A percentile compares a stretch with the other conserved stretches of the same genome.
Evolutionary conservation across 495 filamentous ascomycete genomes (phyloP).

Genomic region (Sordaria brevicollis): DNA sequence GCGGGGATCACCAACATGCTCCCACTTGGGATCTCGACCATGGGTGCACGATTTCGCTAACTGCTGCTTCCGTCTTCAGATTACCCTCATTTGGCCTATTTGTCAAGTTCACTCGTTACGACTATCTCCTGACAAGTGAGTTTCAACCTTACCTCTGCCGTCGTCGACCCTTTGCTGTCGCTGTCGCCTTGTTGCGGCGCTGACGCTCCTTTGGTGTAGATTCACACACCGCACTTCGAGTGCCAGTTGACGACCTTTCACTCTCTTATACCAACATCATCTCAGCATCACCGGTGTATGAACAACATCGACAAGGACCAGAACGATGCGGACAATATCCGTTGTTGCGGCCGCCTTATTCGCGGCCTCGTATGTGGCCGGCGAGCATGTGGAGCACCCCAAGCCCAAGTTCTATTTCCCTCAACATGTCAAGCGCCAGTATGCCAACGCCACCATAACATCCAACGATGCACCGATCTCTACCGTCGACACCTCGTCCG

Average conservation of each 20-base stretch:
- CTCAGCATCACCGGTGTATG: conserved; percentile 5
- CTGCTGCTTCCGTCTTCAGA: conserved; percentile 20
- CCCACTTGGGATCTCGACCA: neutral
- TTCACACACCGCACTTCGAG: conserved; percentile 5
- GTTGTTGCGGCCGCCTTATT: conserved; percentile 42
- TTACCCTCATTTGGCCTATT: conserved; percentile 46
- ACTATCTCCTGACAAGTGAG: conserved; percentile 40
- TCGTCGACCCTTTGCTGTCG: conserved; percentile 12
- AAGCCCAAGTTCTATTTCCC: conserved; percentile 51
- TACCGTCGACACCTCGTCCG: conserved; percentile 1
- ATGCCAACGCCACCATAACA: conserved; percentile 38
- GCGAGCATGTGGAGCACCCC: conserved; percentile 22
- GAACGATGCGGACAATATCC: conserved; percentile 39
- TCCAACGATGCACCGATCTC: conserved; percentile 9
- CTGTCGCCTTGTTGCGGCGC: conserved; percentile 5
- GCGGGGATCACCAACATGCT: conserved; percentile 27
- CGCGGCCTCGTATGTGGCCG: conserved; percentile 39
- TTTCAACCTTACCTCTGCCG: conserved; percentile 7
- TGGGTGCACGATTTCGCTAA: conserved; percentile 13
- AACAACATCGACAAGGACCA: conserved; percentile 9
- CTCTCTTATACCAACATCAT: conserved; percentile 11
- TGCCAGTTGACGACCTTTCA: neutral
- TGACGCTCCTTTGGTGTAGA: conserved; percentile 18
- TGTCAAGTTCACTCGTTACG: conserved; percentile 59
- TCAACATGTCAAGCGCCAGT: conserved; percentile 46